Base-by-base conservation (phyloP, 2,329 filamentous ascomycete genomes). In the Plectosphaerella cucumerina region DNA sequence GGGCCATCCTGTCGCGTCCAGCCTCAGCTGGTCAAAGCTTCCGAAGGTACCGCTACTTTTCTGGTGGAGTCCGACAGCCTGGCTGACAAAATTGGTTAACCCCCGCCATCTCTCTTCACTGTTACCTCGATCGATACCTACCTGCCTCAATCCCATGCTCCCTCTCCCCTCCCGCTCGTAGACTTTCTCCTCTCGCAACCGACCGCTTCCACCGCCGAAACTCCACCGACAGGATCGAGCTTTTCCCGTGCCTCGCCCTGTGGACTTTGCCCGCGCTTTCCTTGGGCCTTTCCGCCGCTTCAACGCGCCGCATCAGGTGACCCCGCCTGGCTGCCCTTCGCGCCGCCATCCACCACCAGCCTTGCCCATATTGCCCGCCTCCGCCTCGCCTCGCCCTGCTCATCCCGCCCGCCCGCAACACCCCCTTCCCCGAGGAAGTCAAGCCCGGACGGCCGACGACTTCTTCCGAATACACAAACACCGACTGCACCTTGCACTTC, bases 381-480 rank as follows among this genome's bases (percentile, higher is more conserved):
- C 56, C 53, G 51, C 41, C 43, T 53, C 48, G 58, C 58, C 54
- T 58, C 18, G 15, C 44, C 44, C 44, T 21, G 44, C 55, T 56
- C 57, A 56, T 51, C 50, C 58, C 54, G 57, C 58, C 53, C 58
- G 55, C 61, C 59, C 52, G 58, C 57, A 60, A 57, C 60, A 58
- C 60, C 60, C 56, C 54, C 56, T 56, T 57, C 60, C 56, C 59
- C 50, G 50, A 45, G 26, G 44, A 20, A 43, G 10, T 51, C 44
- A 49, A 48, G 53, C 44, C 46, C 47, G 34, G 34, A 26, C 53
- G 31, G 52, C 37, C 42, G 54, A 46, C 53, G 57, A 31, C 26
- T 31, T 31, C 26, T 9, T 31, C 12, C 26, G 26, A 31, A 11
- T 11, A 11, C 9, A 31, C 26, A 31, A 31, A 31, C 3, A 4